Percentiles rank a stretch among this genome's conserved stretches.
phyloP scores from a whole-genome alignment of 2,329 filamentous ascomycete species.

The Diaporthe longicolla region DNA sequence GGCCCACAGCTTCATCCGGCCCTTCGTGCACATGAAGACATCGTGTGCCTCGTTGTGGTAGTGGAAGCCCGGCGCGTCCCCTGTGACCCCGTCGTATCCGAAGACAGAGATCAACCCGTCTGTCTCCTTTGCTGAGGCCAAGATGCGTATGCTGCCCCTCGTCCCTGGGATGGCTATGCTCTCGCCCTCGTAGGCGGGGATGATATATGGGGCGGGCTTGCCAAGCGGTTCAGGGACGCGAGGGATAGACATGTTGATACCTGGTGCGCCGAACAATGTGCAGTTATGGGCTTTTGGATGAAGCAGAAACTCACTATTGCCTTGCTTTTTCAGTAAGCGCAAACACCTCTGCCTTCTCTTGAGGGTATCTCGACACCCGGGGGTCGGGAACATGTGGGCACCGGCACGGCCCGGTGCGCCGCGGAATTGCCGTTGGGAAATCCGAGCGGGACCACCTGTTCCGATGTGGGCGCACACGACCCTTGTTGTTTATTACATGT shows the following conservation, averaged over 20 bases:
- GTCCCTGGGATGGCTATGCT: background rate
- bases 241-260: background rate
- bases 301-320: background rate
- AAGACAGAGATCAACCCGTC: background rate
- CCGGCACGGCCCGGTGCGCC: background rate
- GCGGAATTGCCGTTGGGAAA: background rate
- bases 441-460: background rate
- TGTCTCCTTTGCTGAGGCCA: background rate
- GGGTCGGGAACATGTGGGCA: background rate
- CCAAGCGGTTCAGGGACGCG: conserved; percentile 2
- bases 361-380: background rate
- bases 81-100: background rate
- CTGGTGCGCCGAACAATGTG: background rate
- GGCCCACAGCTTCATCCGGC: background rate
- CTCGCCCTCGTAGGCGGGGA: conserved; percentile 10
- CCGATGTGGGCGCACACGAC: background rate
- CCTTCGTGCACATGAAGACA: conserved; percentile 3
- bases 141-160: background rate
- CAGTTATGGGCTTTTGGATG: background rate
- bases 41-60: conserved; percentile 12
- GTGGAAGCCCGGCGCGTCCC: background rate
- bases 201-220: background rate
- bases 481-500: background rate
- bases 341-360: background rate
- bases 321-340: background rate